These are phyloP conservation scores for Pleurotus citrinopileatus DNA, from an alignment of 768 basidiomycete species.

Conservation along the genomic window DNA sequence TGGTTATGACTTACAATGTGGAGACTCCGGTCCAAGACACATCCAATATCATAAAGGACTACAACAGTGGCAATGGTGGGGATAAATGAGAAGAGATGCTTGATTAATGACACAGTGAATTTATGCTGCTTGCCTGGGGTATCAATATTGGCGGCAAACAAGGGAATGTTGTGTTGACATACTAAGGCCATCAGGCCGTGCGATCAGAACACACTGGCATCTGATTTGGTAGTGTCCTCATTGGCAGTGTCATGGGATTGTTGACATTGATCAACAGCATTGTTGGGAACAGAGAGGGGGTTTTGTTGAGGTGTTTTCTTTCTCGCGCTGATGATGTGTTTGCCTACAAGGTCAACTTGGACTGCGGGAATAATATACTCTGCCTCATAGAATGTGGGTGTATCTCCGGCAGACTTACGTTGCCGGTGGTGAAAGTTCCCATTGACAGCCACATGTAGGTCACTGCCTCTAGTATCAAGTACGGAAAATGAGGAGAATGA, in stretches of 20 bases:
- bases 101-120: constrained; percentile 31
- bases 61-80: constrained; percentile 25
- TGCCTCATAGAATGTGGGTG: constrained; percentile 27
- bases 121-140: constrained; percentile 36
- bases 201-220: constrained; percentile 26
- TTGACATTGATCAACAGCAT: constrained; percentile 32
- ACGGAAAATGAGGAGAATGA: neutral
- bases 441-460: constrained; percentile 4
- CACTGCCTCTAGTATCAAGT: neutral
- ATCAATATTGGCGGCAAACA: constrained; percentile 37
- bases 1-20: constrained; percentile 20
- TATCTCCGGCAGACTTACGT: constrained; percentile 22
- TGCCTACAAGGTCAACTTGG: constrained; percentile 29
- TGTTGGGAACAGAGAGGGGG: constrained; percentile 23
- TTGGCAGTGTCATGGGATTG: constrained; percentile 28
- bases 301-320: constrained; percentile 13
- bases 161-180: constrained; percentile 32
- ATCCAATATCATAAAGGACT: constrained; percentile 31
- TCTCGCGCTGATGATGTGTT: constrained; percentile 18
- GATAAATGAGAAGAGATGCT: constrained; percentile 24
- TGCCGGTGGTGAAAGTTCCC: constrained; percentile 40
- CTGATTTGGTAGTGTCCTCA: constrained; percentile 25
- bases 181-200: constrained; percentile 34
- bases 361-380: constrained; percentile 30
- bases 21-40: constrained; percentile 28